These are phyloP conservation scores for Rhizophora apiculata DNA, from an alignment of 345 rosid genomes.

Conservation along the genomic window DNA sequence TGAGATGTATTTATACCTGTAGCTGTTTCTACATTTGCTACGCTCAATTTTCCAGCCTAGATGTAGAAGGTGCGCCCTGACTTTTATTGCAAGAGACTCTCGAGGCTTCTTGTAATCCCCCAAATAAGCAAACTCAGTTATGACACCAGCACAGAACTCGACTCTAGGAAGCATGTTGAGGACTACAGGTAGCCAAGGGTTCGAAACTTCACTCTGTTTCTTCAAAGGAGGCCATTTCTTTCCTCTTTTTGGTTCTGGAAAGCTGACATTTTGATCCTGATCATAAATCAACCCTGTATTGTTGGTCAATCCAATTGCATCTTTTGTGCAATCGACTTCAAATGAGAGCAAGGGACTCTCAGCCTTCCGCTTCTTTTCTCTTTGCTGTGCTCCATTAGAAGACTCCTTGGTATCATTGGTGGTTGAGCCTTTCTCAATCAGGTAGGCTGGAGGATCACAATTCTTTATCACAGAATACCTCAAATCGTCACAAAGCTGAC, in stretches of 20 bases:
- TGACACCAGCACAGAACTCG: slow-evolving; percentile 7
- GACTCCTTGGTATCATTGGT: neutral
- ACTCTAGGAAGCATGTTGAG: neutral
- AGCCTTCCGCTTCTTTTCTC: neutral
- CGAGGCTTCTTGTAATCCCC: slow-evolving; percentile 1
- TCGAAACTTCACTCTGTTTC: neutral
- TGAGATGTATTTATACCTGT: slow-evolving; percentile 11
- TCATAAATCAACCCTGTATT: neutral
- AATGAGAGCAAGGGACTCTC: neutral
- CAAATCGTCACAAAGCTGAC: slow-evolving; percentile 12
- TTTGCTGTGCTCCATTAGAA: neutral
- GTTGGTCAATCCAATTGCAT: neutral
- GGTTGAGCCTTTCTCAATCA: neutral
- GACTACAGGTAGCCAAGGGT: slow-evolving; percentile 9
- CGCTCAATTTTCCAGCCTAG: slow-evolving; percentile 24
- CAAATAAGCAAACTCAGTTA: neutral
- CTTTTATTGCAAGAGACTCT: neutral
- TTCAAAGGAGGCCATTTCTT: neutral
- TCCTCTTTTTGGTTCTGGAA: neutral
- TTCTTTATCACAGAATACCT: neutral
- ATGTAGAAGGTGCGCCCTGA: slow-evolving; percentile 15
- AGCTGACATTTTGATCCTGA: neutral
- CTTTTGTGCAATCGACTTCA: too few species aligned
- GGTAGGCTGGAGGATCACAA: neutral
- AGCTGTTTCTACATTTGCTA: neutral